Evolutionary conservation across 768 basidiomycete species (phyloP), one percentile per base, ranked within the genome.

Genomic region (Tricholoma terreum): DNA sequence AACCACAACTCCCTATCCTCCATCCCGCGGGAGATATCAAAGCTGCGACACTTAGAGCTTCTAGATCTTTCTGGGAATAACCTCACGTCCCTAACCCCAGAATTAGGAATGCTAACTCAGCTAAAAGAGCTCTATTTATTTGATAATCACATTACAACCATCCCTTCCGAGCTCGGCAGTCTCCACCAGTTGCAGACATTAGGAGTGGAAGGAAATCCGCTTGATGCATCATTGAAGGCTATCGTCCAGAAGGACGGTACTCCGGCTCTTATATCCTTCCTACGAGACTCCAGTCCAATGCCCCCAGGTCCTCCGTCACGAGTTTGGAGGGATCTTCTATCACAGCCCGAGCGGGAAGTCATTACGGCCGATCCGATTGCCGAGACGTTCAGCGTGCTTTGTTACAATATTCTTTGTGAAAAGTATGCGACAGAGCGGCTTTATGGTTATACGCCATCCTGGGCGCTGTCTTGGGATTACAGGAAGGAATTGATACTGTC

Each of bases 221-320:
- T 99, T 40, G 92, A 96, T 55, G 75, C 84, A 2, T 73, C 81
- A 24, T 75, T 95, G 38, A 90, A 92, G 69, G 75, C 78, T 22
- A 83, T 96, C 24, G 78, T 98, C 51, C 94, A 97, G 73, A 95
- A 94, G 71, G 94, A 98, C 33, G 96, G 97, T n/a, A 97, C 96
- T 0, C 76, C 82, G 1, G 89, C 90, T 1, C 80, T 98, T 34
- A 90, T 99, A 56, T 82, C 89, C 0, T 92, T 84, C 69, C 83
- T 98, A n/a, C 89, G 97, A 57, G 97, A 99, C 72, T 86, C 86
- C n/a, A 90, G 90, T 75, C 90, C 93, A 0, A 81, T 89, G 6
- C 89, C 92, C 15, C 72, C 83, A 0, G 80, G 86, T 22, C 96
- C 96, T 4, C 93, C 94, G 9, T 83, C 86, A 50, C 86, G 97